phyloP scores from a whole-genome alignment of 2,329 filamentous ascomycete species.

The Monilinia laxa region DNA sequence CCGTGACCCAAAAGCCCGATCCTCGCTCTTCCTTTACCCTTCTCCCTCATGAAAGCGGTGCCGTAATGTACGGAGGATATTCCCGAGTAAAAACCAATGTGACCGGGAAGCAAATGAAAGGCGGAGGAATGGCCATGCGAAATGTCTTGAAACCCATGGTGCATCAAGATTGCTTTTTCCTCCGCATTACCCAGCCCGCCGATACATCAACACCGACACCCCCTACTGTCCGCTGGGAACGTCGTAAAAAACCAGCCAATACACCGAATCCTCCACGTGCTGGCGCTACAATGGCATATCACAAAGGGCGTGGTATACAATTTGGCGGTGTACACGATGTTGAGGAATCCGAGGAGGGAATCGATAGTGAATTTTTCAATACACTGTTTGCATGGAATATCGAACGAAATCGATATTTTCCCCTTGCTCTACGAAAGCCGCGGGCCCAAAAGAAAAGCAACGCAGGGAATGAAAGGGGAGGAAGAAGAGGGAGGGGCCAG shows the following conservation, averaged over 20 bases:
- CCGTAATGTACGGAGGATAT: conserved; percentile 90
- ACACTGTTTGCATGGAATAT: conserved; percentile 90
- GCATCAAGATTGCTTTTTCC: conserved; percentile 92
- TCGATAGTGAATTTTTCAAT: conserved; percentile 97
- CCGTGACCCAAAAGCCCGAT: conserved; percentile 83
- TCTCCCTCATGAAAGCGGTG: conserved; percentile 84
- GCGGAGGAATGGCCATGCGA: conserved; percentile 57
- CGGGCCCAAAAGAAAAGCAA: conserved; percentile 65
- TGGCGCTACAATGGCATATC: conserved; percentile 89
- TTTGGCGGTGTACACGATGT: conserved; percentile 96
- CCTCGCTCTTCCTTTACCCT: conserved; percentile 89
- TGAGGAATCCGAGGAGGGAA: conserved; percentile 87
- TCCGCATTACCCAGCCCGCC: conserved; percentile 74
- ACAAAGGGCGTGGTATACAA: conserved; percentile 87
- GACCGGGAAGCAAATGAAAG: conserved; percentile 62
- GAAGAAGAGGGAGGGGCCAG: conserved; percentile 71
- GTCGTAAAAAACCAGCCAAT: conserved; percentile 88
- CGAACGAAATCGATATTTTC: conserved; percentile 93
- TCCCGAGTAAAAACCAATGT: conserved; percentile 79
- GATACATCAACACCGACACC: conserved; percentile 65
- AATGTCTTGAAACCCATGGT: conserved; percentile 83
- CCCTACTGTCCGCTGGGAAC: conserved; percentile 85
- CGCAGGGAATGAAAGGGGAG: conserved; percentile 55
- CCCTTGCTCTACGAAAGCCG: conserved; percentile 71
- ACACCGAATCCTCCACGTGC: conserved; percentile 79